Evolutionary conservation across 1,139 yeast genomes (phyloP).

Genomic region (Wickerhamomyces sp.): DNA sequence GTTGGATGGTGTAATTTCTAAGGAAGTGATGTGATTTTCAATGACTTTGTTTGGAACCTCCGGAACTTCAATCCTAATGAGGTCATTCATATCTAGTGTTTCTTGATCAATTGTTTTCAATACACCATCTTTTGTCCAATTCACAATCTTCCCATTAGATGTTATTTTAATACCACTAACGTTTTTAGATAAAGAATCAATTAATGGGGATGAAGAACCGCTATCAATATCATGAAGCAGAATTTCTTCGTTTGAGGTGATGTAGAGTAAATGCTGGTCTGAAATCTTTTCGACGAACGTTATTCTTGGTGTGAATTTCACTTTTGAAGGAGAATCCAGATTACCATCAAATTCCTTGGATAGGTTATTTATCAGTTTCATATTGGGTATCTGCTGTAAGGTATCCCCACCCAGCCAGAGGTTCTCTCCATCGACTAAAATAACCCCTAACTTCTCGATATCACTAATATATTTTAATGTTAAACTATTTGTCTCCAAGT

Average conservation of each 20-base stretch:
- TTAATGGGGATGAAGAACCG: conserved; percentile 20
- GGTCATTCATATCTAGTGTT: conserved; percentile 13
- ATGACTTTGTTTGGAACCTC: conserved; percentile 23
- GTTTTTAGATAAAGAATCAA: conserved; percentile 34
- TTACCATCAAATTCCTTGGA: conserved; percentile 13
- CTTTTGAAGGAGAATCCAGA: conserved; percentile 22
- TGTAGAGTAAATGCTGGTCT: conserved; percentile 25
- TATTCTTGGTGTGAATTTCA: conserved; percentile 18
- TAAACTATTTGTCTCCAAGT: conserved; percentile 11
- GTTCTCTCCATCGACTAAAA: conserved; percentile 8
- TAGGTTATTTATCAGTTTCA: conserved; percentile 3
- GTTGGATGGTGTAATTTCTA: conserved; percentile 24
- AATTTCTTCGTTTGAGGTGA: conserved; percentile 34
- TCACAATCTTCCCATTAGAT: conserved; percentile 28
- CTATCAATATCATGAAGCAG: conserved; percentile 22
- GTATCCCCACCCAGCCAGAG: conserved; percentile 18
- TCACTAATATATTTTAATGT: conserved; percentile 11
- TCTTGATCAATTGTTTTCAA: conserved; percentile 28
- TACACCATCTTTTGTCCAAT: conserved; percentile 40
- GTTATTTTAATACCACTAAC: conserved; percentile 36
- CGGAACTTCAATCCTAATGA: conserved; percentile 10
- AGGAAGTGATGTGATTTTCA: conserved; percentile 26
- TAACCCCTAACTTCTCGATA: conserved; percentile 14
- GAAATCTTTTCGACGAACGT: conserved; percentile 19
- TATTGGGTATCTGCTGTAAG: background rate